These are phyloP conservation scores for Pseudogymnoascus sp. DNA, from an alignment of 2,329 filamentous ascomycete species.

Conservation along the genomic window DNA sequence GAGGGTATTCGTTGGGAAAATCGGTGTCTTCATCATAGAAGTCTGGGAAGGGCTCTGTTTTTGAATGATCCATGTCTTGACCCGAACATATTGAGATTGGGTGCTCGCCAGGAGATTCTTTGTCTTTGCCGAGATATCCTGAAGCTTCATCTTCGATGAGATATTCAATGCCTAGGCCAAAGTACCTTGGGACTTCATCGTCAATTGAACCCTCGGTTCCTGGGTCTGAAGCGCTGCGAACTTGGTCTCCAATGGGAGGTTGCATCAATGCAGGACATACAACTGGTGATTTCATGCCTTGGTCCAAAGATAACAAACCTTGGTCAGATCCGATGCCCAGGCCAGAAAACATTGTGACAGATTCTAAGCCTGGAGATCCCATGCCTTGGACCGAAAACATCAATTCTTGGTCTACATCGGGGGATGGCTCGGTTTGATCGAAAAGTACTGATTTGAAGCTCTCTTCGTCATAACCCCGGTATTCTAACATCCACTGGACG, in stretches of 20 bases:
- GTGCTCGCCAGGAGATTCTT: background rate
- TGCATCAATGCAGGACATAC: background rate
- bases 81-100: background rate
- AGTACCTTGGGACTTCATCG: background rate
- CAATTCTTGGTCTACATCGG: background rate
- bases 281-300: background rate
- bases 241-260: background rate
- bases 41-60: too few species aligned
- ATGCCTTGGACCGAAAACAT: background rate
- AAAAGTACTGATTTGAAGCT: background rate
- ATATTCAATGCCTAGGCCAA: background rate
- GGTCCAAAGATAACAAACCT: background rate
- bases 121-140: background rate
- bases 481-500: background rate
- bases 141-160: background rate
- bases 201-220: background rate
- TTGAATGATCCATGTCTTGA: background rate
- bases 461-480: background rate
- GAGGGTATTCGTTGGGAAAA: too few species aligned
- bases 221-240: background rate
- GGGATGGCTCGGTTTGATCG: background rate
- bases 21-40: too few species aligned
- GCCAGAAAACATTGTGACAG: background rate
- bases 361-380: background rate
- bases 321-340: background rate